These are phyloP conservation scores for Saccharomyces hybrid DNA, from an alignment of 1,139 yeast species.

Conservation along the genomic window DNA sequence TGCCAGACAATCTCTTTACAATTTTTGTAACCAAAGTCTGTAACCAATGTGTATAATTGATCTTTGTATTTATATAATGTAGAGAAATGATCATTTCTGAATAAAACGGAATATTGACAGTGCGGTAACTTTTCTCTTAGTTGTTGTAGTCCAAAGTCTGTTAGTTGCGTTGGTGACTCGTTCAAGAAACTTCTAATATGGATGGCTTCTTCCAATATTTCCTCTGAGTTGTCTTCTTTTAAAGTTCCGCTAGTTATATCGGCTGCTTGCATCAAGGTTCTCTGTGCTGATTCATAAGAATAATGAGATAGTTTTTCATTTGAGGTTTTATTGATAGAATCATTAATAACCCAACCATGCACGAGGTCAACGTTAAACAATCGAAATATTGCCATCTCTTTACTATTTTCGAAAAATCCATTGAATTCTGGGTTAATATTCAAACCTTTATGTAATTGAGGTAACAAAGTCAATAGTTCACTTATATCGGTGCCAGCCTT, in stretches of 20 bases:
- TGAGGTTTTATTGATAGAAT: slow-evolving; percentile 19
- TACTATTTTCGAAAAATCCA: slow-evolving; percentile 39
- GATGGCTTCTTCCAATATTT: slow-evolving; percentile 26
- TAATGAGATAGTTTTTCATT: slow-evolving; percentile 31
- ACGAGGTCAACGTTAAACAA: slow-evolving; percentile 41
- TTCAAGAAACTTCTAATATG: slow-evolving; percentile 31
- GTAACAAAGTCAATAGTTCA: slow-evolving; percentile 40
- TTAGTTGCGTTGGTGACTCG: slow-evolving; percentile 60
- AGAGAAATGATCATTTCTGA: slow-evolving; percentile 79
- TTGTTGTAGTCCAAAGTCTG: slow-evolving; percentile 49
- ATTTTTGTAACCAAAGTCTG: slow-evolving; percentile 59
- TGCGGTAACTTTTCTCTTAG: slow-evolving; percentile 38
- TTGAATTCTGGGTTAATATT: slow-evolving; percentile 69
- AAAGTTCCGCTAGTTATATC: slow-evolving; percentile 23
- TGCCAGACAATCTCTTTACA: slow-evolving; percentile 65
- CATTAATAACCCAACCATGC: slow-evolving; percentile 45
- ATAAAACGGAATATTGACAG: slow-evolving; percentile 54
- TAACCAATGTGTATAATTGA: slow-evolving; percentile 54
- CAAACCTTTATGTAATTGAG: slow-evolving; percentile 64
- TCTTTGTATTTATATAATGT: slow-evolving; percentile 52
- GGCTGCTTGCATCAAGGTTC: slow-evolving; percentile 34
- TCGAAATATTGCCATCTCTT: slow-evolving; percentile 40
- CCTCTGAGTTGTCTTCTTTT: slow-evolving; percentile 10
- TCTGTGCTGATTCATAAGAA: slow-evolving; percentile 44
- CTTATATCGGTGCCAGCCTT: slow-evolving; percentile 26